Evolutionary conservation across 192 early-diverging fungal genomes (phyloP), one percentile per base, ranked within the genome.

Genomic region (Podila epicladia): DNA sequence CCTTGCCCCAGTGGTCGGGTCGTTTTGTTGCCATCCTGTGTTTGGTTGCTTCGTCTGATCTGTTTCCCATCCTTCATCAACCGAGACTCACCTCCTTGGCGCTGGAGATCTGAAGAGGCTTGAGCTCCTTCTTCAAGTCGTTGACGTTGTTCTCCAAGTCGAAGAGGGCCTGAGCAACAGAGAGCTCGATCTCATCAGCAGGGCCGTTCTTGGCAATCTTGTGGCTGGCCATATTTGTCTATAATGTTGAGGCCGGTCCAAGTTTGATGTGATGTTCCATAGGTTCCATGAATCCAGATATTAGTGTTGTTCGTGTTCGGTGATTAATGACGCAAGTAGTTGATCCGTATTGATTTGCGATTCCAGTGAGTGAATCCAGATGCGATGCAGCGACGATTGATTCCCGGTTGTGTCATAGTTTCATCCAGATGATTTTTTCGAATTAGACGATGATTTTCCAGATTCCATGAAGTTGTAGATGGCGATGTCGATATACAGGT

Each of bases 41-140:
- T 33, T 8, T 57, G 28, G 29, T 29, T 49, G 28, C 4, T 33
- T 55, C 28, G 24, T 3, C 29, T 37, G 26, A 68, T 37, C 19
- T 31, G 9, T 0, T 12, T 3, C 17, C 28, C 48, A 61, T 15
- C 45, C 31, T 48, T n/a, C 22, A 62, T 12, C 26, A 4, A 20
- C 37, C 31, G 4, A 60, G 37, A 78, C 87, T 82, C 85, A 91
- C 96, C 91, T 99, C 98, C 94, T 97, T 97, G 83, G 96, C 98
- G 64, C 88, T 85, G 85, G 90, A 88, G 90, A 99, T 94, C 87
- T 97, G 96, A 84, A 99, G 92, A 66, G 95, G 94, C 79, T 94
- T 91, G 75, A 99, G 91, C 74, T 99, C 98, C 84, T 93, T 94
- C 94, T 96, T 97, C 82, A 99, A 92, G 83, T 99, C 98, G 70